Evolutionary conservation across 1,139 yeast species (phyloP).

Genomic region (Suhomyces panamericanus): DNA sequence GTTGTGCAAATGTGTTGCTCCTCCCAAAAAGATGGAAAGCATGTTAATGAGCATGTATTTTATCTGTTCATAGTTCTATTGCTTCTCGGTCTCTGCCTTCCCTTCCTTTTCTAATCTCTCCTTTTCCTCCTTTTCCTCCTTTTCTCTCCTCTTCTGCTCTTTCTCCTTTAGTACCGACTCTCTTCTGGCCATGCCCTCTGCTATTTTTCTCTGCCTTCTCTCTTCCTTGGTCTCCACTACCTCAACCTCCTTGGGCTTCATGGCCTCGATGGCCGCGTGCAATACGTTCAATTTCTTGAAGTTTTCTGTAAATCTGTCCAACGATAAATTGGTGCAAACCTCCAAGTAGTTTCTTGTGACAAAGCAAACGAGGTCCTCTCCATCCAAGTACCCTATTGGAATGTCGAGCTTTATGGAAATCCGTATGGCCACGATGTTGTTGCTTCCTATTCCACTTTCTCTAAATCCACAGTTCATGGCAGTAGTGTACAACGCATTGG

Average conservation of each 20-base stretch:
- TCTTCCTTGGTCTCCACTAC: constrained; percentile 47
- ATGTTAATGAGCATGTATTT: too few relatives aligned
- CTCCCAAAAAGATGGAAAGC: too few relatives aligned
- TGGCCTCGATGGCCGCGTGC: constrained; percentile 39
- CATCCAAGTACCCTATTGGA: constrained; percentile 62
- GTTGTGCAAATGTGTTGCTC: too few relatives aligned
- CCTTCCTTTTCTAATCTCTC: constrained; percentile 1
- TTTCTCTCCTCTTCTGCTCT: constrained; percentile 25
- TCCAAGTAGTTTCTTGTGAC: constrained; percentile 53
- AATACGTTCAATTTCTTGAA: constrained; percentile 53
- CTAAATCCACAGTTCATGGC: constrained; percentile 88
- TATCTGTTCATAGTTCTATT: too few relatives aligned
- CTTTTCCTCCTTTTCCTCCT: constrained; percentile 19
- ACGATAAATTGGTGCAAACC: constrained; percentile 49
- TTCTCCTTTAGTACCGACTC: constrained; percentile 27
- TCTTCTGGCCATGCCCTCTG: constrained; percentile 60
- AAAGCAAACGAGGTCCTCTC: constrained; percentile 32
- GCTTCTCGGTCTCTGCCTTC: too few relatives aligned
- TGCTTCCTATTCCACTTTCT: constrained; percentile 82
- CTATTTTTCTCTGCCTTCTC: constrained; percentile 56
- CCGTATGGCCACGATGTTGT: constrained; percentile 75
- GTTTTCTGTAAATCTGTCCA: constrained; percentile 66
- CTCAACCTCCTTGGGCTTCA: constrained; percentile 16
- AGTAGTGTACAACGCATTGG: constrained; percentile 59
- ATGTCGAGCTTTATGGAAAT: constrained; percentile 69